phyloP scores from a whole-genome alignment of 2,329 filamentous ascomycete genomes.

The Fonsecaea multimorphosa region DNA sequence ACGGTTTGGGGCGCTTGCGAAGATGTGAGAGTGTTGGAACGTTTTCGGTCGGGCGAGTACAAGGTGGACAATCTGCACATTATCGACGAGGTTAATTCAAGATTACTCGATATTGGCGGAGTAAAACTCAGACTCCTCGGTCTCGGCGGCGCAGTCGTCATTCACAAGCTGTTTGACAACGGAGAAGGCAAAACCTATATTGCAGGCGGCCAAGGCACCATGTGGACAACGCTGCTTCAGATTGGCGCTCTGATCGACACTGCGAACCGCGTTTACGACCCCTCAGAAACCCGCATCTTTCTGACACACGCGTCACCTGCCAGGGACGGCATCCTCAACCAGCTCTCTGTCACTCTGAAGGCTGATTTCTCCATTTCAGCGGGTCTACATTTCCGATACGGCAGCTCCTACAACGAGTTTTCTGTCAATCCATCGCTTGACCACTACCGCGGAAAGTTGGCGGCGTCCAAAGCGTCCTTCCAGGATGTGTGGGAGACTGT shows the following conservation, averaged over 20 bases:
- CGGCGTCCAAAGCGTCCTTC: slow-evolving; percentile 96
- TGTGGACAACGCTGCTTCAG: slow-evolving; percentile 98
- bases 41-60: slow-evolving; percentile 96
- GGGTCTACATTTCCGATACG: slow-evolving; percentile 96
- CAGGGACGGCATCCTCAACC: slow-evolving; percentile 93
- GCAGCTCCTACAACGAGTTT: slow-evolving; percentile 99
- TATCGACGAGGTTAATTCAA: slow-evolving; percentile 96
- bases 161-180: slow-evolving; percentile 99
- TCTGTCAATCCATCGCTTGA: slow-evolving; percentile 97
- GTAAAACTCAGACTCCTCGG: slow-evolving; percentile 94
- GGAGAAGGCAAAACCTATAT: slow-evolving; percentile 97
- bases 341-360: slow-evolving; percentile 95
- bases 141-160: slow-evolving; percentile 93
- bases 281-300: slow-evolving; percentile 94
- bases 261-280: slow-evolving; percentile 96
- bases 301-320: slow-evolving; percentile 96
- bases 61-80: slow-evolving; percentile 97
- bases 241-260: slow-evolving; percentile 99
- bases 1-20: slow-evolving; percentile 99
- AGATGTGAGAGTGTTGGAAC: slow-evolving; percentile 95
- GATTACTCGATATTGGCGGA: slow-evolving; percentile 90
- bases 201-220: slow-evolving; percentile 95
- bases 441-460: slow-evolving; percentile 97
- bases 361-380: slow-evolving; percentile 98
- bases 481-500: slow-evolving; percentile 99